Evolutionary conservation across 1,284 basidiomycete species (phyloP).

Genomic region (Ceratobasidium sp.): DNA sequence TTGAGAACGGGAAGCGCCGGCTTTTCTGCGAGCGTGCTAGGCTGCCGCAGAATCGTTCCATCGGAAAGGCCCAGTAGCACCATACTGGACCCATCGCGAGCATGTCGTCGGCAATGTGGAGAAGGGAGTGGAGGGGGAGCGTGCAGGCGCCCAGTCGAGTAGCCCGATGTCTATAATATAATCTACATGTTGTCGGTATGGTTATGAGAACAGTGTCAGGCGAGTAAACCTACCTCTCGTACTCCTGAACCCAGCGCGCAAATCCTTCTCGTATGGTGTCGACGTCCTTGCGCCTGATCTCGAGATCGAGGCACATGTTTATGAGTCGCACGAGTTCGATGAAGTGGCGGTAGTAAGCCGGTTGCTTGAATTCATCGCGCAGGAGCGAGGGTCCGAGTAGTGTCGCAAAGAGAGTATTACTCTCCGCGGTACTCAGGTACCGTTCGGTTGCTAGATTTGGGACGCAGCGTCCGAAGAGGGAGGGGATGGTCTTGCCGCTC

Average conservation of each 20-base stretch:
- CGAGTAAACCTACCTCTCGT: conserved; percentile 61
- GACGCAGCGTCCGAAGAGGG: conserved; percentile 59
- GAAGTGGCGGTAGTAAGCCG: conserved; percentile 63
- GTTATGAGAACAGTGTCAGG: no score
- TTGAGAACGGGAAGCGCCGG: conserved; percentile 54
- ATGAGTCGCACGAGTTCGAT: conserved; percentile 60
- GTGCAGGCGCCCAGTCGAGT: conserved; percentile 58
- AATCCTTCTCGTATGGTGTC: conserved; percentile 58
- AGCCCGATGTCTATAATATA: conserved; percentile 61
- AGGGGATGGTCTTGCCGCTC: conserved; percentile 59
- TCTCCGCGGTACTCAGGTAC: conserved; percentile 53
- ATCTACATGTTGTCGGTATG: conserved; percentile 51
- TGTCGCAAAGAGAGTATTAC: conserved; percentile 60
- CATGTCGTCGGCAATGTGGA: conserved; percentile 61
- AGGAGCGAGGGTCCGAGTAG: conserved; percentile 63
- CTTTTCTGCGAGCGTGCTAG: conserved; percentile 52
- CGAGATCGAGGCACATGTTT: conserved; percentile 61
- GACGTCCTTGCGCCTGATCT: conserved; percentile 58
- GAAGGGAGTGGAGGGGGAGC: conserved; percentile 61
- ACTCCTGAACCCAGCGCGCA: conserved; percentile 62
- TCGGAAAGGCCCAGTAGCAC: conserved; percentile 64
- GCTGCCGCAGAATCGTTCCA: conserved; percentile 55
- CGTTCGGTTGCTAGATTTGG: conserved; percentile 58
- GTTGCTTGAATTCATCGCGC: conserved; percentile 53
- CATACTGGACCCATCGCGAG: conserved; percentile 60